A percentile compares a stretch with the other conserved stretches of the same genome.
These are phyloP conservation scores for Tulasnella sp. DNA, from an alignment of 768 basidiomycete species.

Conservation along the genomic window DNA sequence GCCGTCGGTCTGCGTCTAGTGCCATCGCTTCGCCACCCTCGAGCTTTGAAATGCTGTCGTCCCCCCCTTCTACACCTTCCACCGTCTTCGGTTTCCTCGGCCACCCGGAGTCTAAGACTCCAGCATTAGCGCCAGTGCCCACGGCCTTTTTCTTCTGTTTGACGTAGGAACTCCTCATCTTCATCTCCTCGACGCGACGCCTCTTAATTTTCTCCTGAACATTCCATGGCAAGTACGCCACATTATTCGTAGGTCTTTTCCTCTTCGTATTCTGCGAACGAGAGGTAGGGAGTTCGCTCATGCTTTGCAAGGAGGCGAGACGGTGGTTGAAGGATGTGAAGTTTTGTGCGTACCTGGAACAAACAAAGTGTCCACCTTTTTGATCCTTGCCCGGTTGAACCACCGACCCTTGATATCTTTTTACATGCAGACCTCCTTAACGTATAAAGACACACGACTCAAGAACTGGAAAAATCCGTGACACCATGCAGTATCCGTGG, in stretches of 20 bases:
- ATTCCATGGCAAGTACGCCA: constrained; percentile 58
- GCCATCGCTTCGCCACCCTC: neutral
- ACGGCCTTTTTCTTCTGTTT: constrained; percentile 55
- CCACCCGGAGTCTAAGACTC: constrained; percentile 23
- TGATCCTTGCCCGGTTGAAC: neutral
- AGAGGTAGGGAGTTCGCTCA: neutral
- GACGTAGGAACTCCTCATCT: constrained; percentile 76
- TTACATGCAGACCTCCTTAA: neutral
- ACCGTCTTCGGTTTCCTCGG: constrained; percentile 15
- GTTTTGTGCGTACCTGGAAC: neutral
- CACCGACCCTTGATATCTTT: neutral
- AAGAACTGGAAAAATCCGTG: neutral
- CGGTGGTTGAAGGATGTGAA: neutral
- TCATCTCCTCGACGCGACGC: constrained; percentile 70
- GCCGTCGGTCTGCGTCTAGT: neutral
- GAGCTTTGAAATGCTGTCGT: neutral
- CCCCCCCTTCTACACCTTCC: constrained; percentile 14
- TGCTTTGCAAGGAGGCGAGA: constrained; percentile 25
- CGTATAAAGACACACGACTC: neutral
- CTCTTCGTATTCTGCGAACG: constrained; percentile 36
- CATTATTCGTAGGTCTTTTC: constrained; percentile 60
- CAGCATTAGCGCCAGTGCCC: constrained; percentile 18
- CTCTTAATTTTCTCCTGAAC: constrained; percentile 76
- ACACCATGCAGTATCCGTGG: neutral
- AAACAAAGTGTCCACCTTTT: neutral